These are phyloP conservation scores for Entonaema liquescens DNA, from an alignment of 495 filamentous ascomycete species.

Conservation along the genomic window DNA sequence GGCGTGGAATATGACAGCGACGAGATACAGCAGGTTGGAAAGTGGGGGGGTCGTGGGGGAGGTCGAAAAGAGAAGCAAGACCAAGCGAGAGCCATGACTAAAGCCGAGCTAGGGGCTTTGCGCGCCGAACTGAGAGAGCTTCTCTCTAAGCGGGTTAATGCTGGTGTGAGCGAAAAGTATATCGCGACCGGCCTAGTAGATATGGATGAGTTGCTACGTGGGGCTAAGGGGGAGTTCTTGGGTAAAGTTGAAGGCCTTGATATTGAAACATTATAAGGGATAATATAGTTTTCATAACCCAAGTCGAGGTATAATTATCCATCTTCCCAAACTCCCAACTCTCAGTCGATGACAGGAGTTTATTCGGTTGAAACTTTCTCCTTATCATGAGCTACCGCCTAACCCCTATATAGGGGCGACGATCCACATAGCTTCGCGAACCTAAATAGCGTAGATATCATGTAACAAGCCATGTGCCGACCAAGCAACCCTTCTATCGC, in stretches of 20 bases:
- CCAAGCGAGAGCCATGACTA: slow-evolving; percentile 71
- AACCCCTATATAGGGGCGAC: too few species aligned
- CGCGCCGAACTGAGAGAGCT: slow-evolving; percentile 70
- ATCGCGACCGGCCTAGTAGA: slow-evolving; percentile 82
- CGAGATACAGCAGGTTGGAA: slow-evolving; percentile 70
- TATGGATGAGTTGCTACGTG: slow-evolving; percentile 76
- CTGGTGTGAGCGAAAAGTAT: slow-evolving; percentile 91
- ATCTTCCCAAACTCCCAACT: background rate
- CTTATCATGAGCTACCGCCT: too few species aligned
- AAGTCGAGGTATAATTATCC: background rate
- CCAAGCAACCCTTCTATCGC: too few species aligned
- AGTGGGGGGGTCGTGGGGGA: slow-evolving; percentile 69
- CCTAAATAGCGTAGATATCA: too few species aligned
- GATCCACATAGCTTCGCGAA: too few species aligned
- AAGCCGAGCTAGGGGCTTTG: slow-evolving; percentile 71
- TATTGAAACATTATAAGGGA: slow-evolving; percentile 43
- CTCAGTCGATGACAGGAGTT: too few species aligned
- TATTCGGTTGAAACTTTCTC: too few species aligned
- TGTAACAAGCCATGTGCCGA: too few species aligned
- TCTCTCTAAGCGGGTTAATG: slow-evolving; percentile 80
- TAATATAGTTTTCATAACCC: background rate
- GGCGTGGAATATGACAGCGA: slow-evolving; percentile 94
- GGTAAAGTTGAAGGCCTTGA: slow-evolving; percentile 54
- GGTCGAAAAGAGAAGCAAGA: slow-evolving; percentile 79
- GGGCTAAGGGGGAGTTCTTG: slow-evolving; percentile 60